Conservation (phyloP, 2,329 filamentous ascomycete species). For the Elsinoe batatas region DNA sequence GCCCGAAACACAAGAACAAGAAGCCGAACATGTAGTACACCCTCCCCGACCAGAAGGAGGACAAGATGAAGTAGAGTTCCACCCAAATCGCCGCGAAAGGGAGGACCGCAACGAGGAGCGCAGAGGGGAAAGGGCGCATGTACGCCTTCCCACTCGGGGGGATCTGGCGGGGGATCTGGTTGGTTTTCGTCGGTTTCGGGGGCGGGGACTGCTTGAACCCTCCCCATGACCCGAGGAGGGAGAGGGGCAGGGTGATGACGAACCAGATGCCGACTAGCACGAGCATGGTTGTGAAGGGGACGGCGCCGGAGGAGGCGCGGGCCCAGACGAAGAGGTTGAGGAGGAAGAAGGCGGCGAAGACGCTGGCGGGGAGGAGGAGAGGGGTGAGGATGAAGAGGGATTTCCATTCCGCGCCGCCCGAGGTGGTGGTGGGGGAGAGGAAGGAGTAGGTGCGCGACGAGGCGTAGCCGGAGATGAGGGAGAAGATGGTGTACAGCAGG, state of each 20-base stretch:
- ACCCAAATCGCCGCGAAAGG: conserved; percentile 97
- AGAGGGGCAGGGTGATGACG: conserved; percentile 85
- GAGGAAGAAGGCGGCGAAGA: conserved; percentile 83
- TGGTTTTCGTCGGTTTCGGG: conserved; percentile 78
- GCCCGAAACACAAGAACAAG: conserved; percentile 90
- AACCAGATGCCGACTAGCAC: conserved; percentile 94
- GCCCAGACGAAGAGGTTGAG: conserved; percentile 96
- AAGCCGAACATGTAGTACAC: conserved; percentile 99
- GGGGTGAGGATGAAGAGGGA: conserved; percentile 84
- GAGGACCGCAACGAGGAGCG: conserved; percentile 82
- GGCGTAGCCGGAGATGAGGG: conserved; percentile 83
- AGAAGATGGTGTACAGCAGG: conserved; percentile 84
- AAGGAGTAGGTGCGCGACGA: conserved; percentile 90
- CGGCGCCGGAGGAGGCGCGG: conserved; percentile 81
- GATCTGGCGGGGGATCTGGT: conserved; percentile 96
- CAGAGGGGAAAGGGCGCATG: conserved; percentile 76
- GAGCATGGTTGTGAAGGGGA: conserved; percentile 95
- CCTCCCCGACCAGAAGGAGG: conserved; percentile 94
- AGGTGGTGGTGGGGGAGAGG: conserved; percentile 43
- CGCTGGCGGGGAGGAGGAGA: conserved; percentile 70
- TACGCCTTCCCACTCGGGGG: conserved; percentile 67
- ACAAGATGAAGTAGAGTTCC: conserved; percentile 99
- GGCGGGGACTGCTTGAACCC: conserved; percentile 66
- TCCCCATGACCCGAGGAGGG: conserved; percentile 81
- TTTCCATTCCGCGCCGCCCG: conserved; percentile 66